Percentiles rank a stretch among this genome's conserved stretches.
Conservation (phyloP, 2,329 filamentous ascomycete species). For the Penicillium sp. region DNA sequence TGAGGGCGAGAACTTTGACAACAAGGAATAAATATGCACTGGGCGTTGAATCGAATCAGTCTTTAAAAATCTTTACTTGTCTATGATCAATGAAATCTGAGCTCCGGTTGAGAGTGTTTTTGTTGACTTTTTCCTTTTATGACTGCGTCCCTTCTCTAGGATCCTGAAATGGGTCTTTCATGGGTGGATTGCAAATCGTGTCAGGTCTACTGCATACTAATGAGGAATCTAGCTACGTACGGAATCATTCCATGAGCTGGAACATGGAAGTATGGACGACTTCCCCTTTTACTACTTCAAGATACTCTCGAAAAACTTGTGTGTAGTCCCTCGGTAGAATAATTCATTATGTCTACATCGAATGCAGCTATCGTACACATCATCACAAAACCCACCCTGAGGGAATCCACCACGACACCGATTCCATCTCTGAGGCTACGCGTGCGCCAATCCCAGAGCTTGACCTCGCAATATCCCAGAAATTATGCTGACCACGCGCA, state of each 20-base stretch:
- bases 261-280: background rate
- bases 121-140: background rate
- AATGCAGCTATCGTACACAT: conserved; percentile 18
- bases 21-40: conserved; percentile 70
- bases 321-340: background rate
- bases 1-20: conserved; percentile 96
- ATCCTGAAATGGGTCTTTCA: background rate
- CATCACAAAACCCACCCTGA: conserved; percentile 5
- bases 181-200: background rate
- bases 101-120: conserved; percentile 13
- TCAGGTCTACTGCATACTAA: background rate
- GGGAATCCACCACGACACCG: background rate
- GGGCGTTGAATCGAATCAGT: conserved; percentile 7
- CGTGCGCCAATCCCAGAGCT: background rate
- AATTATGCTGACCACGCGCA: background rate
- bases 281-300: background rate
- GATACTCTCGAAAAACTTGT: background rate
- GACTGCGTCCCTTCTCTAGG: background rate
- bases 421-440: background rate
- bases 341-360: conserved; percentile 16
- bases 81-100: conserved; percentile 27
- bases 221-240: background rate
- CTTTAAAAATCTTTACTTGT: conserved; percentile 15
- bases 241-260: background rate
- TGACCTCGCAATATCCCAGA: background rate